These are phyloP conservation scores for Astrocystis sublimbata DNA, from an alignment of 495 filamentous ascomycete genomes.

Conservation along the genomic window DNA sequence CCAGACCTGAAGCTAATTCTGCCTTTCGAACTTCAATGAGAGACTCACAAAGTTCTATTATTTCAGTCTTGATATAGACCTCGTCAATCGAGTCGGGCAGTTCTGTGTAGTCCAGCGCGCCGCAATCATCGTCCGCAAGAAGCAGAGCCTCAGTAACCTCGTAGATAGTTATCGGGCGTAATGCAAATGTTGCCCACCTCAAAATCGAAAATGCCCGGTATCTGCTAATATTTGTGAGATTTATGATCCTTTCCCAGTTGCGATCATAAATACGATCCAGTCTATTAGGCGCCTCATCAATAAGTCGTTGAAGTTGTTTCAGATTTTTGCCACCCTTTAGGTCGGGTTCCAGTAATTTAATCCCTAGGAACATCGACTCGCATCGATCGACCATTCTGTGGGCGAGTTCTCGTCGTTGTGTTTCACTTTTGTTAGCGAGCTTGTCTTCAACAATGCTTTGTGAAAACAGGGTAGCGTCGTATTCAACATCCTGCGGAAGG, in stretches of 20 bases:
- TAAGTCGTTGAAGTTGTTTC: slow-evolving; percentile 25
- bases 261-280: slow-evolving; percentile 29
- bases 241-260: slow-evolving; percentile 28
- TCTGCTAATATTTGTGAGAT: slow-evolving; percentile 21
- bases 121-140: slow-evolving; percentile 11
- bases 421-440: slow-evolving; percentile 24
- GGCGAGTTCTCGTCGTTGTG: slow-evolving; percentile 20
- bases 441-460: slow-evolving; percentile 25
- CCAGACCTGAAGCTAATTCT: background rate
- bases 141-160: slow-evolving; percentile 33
- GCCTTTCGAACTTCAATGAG: slow-evolving; percentile 29
- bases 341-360: slow-evolving; percentile 27
- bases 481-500: slow-evolving; percentile 20
- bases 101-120: slow-evolving; percentile 19
- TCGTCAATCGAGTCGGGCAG: slow-evolving; percentile 27
- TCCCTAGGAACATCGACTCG: slow-evolving; percentile 33
- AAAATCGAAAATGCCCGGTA: slow-evolving; percentile 29
- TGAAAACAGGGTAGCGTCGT: slow-evolving; percentile 21
- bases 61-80: slow-evolving; percentile 29
- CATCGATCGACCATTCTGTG: slow-evolving; percentile 25
- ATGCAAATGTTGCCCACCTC: slow-evolving; percentile 31
- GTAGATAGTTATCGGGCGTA: slow-evolving; percentile 25
- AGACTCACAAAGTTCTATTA: slow-evolving; percentile 29
- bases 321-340: slow-evolving; percentile 23
- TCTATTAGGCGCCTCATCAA: slow-evolving; percentile 27